Conservation (phyloP, 2,329 filamentous ascomycete species). For the Sporothrix variecibatus region DNA sequence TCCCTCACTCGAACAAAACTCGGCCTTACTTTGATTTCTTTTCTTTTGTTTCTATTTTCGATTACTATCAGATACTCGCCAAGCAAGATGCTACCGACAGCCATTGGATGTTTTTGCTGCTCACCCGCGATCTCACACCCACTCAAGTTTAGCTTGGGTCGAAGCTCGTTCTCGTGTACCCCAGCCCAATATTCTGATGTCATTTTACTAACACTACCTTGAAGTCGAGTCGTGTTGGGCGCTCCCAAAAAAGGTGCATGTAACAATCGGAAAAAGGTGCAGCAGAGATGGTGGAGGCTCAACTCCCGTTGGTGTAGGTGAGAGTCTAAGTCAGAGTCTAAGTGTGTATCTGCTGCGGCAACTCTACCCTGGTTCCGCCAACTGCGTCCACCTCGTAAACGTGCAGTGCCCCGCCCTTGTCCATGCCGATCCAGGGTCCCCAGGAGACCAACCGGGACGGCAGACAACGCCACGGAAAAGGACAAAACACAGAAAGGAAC, state of each 20-base stretch:
- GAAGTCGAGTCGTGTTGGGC: slow-evolving; percentile 8
- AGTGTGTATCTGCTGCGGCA: neutral
- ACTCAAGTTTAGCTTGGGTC: neutral
- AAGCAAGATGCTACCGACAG: neutral
- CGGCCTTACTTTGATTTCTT: neutral
- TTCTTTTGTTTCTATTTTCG: slow-evolving; percentile 7
- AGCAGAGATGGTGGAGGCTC: neutral
- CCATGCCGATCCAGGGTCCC: slow-evolving; percentile 9
- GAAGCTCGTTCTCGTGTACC: neutral
- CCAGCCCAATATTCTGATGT: neutral
- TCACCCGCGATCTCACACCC: slow-evolving; percentile 2
- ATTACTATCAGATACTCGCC: neutral
- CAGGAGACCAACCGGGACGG: neutral
- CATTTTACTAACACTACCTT: neutral
- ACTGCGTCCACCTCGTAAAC: slow-evolving; percentile 8
- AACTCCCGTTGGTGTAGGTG: neutral
- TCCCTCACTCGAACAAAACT: neutral
- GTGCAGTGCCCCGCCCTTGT: neutral
- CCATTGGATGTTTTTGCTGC: neutral
- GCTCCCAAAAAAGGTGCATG: neutral
- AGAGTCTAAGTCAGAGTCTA: neutral
- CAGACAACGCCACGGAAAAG: neutral
- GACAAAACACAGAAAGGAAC: neutral
- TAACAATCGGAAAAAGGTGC: neutral
- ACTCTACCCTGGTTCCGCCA: neutral